These are phyloP conservation scores for Microbotryum intermedium DNA, from an alignment of 1,284 basidiomycete species.

Conservation along the genomic window DNA sequence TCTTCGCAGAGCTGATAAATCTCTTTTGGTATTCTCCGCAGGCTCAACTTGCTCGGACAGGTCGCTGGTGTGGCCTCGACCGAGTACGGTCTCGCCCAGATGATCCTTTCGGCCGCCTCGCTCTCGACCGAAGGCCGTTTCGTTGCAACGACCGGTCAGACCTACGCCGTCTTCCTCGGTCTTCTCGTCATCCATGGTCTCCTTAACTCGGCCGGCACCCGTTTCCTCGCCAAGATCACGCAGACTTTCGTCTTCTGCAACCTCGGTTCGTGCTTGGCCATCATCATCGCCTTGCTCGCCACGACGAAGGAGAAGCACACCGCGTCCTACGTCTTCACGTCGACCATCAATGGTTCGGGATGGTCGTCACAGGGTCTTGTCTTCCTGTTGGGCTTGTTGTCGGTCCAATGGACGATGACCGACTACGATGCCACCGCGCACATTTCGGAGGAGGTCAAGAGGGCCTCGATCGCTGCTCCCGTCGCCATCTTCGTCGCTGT, in stretches of 20 bases:
- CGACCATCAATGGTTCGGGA: conserved; percentile 62
- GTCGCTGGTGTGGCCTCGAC: conserved; percentile 75
- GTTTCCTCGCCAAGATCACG: conserved; percentile 67
- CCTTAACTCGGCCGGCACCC: conserved; percentile 69
- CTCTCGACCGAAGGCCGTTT: conserved; percentile 49
- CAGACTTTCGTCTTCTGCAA: conserved; percentile 80
- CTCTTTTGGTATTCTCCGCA: conserved; percentile 7
- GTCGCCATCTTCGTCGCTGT: conserved; percentile 73
- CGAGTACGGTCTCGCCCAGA: conserved; percentile 77
- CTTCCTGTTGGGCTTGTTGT: conserved; percentile 77
- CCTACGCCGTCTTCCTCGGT: conserved; percentile 64
- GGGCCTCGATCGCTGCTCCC: conserved; percentile 69
- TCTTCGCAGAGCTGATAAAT: not conserved
- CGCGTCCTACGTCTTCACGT: conserved; percentile 67
- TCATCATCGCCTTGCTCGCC: conserved; percentile 75
- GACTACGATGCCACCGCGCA: conserved; percentile 57
- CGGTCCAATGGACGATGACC: conserved; percentile 81
- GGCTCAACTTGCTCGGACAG: conserved; percentile 79
- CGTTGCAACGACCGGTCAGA: conserved; percentile 50
- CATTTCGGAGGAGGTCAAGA: conserved; percentile 83
- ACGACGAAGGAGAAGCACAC: conserved; percentile 73
- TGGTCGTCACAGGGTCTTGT: conserved; percentile 72
- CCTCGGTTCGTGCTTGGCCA: conserved; percentile 53
- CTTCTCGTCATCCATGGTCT: conserved; percentile 52
- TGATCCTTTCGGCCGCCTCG: conserved; percentile 71